Conservation (phyloP, 495 filamentous ascomycete genomes). For the Bacidia rubella region DNA sequence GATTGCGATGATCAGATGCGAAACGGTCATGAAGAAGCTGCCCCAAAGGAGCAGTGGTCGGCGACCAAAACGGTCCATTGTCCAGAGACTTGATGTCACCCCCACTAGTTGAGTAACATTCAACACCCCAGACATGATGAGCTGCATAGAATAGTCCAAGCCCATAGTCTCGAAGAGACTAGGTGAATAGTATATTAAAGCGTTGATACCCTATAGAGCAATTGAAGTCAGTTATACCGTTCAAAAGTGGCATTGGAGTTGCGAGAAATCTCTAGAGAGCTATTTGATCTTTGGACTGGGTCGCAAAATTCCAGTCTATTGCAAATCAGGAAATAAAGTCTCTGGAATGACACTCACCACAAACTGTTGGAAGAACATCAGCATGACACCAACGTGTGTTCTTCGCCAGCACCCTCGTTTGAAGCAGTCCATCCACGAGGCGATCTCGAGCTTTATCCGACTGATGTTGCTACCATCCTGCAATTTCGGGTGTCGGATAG, state of each 20-base stretch:
- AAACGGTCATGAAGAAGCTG: conserved; percentile 33
- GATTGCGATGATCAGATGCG: conserved; percentile 38
- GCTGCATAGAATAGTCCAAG: conserved; percentile 38
- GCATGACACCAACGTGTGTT: conserved; percentile 38
- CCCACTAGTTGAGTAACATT: conserved; percentile 42
- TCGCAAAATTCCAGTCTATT: no score
- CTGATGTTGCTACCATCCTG: conserved; percentile 24
- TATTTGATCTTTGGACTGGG: no score
- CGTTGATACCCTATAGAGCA: conserved; percentile 27
- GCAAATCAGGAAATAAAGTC: neutral
- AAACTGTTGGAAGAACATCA: conserved; percentile 44
- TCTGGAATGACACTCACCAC: neutral
- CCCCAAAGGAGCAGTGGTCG: conserved; percentile 34
- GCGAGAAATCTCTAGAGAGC: no score
- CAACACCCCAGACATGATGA: conserved; percentile 45
- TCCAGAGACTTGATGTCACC: conserved; percentile 34
- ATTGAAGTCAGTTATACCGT: neutral
- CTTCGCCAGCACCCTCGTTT: conserved; percentile 38
- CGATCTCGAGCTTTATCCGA: conserved; percentile 28
- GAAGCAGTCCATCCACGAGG: conserved; percentile 36
- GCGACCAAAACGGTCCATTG: conserved; percentile 35
- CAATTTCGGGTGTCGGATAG: conserved; percentile 32
- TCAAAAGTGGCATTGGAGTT: no score
- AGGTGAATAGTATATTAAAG: conserved; percentile 38
- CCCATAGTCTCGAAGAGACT: conserved; percentile 47